Conservation (phyloP, 1,284 basidiomycete species). For the Flammula alnicola region DNA sequence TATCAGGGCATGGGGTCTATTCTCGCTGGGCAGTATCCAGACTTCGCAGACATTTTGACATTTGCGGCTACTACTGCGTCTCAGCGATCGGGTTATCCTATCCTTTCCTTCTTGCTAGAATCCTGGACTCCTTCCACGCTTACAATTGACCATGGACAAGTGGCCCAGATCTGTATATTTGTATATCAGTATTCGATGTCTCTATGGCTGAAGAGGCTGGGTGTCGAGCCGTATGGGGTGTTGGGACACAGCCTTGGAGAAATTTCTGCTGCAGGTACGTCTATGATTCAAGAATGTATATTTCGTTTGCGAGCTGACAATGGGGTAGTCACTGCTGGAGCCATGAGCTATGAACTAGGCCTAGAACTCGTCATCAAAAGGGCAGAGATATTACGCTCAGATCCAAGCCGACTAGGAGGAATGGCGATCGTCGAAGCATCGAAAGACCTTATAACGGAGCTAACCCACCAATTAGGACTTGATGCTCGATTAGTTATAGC, state of each 20-base stretch:
- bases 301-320: background rate
- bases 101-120: constrained; percentile 24
- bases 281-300: too few species aligned
- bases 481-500: constrained; percentile 26
- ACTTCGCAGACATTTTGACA: constrained; percentile 27
- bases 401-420: constrained; percentile 18
- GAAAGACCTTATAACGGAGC: constrained; percentile 16
- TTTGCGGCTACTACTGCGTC: constrained; percentile 23
- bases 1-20: constrained; percentile 34
- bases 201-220: constrained; percentile 29
- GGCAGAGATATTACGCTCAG: constrained; percentile 10
- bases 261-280: constrained; percentile 36
- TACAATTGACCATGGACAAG: constrained; percentile 26
- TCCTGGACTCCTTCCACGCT: constrained; percentile 2
- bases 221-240: constrained; percentile 29
- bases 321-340: constrained; percentile 23
- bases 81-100: constrained; percentile 23
- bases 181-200: constrained; percentile 35
- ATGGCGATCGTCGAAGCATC: constrained; percentile 33
- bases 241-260: constrained; percentile 38
- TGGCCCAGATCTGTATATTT: constrained; percentile 36
- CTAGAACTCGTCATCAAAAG: constrained; percentile 30
- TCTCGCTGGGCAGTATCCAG: constrained; percentile 23
- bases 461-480: constrained; percentile 24
- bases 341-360: constrained; percentile 28